Conservation (phyloP, 495 filamentous ascomycete species). For the Daldinia decipiens region DNA sequence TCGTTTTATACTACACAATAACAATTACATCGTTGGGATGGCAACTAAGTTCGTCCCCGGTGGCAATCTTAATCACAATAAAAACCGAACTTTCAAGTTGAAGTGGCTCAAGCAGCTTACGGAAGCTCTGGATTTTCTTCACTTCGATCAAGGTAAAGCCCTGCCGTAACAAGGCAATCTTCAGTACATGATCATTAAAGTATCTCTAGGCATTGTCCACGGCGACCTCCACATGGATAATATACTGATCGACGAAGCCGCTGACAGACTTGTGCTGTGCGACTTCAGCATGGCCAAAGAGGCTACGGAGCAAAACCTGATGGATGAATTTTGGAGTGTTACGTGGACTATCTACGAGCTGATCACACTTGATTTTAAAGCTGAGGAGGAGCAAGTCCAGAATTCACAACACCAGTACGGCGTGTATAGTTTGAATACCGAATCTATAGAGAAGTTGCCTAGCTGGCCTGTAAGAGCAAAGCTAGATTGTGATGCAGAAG, state of each 20-base stretch:
- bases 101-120: constrained; percentile 1
- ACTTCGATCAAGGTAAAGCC: not conserved
- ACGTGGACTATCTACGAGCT: constrained; percentile 1
- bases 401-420: not conserved
- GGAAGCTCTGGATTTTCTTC: not conserved
- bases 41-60: not conserved
- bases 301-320: not conserved
- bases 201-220: constrained; percentile 4
- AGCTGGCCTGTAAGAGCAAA: not conserved
- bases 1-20: not conserved
- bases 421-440: not conserved
- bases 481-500: not conserved
- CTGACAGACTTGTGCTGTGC: constrained; percentile 6
- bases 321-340: not conserved
- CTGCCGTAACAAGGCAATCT: not conserved
- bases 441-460: not conserved
- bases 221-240: not conserved
- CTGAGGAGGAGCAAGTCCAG: not conserved
- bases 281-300: not conserved
- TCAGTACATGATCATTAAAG: not conserved
- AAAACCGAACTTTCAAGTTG: not conserved
- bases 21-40: not conserved
- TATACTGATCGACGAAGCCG: constrained; percentile 11
- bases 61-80: not conserved
- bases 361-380: not conserved